A percentile compares a stretch with the other conserved stretches of the same genome.
phyloP scores from a whole-genome alignment of 139 green algal species.

The Gonium pectorale region DNA sequence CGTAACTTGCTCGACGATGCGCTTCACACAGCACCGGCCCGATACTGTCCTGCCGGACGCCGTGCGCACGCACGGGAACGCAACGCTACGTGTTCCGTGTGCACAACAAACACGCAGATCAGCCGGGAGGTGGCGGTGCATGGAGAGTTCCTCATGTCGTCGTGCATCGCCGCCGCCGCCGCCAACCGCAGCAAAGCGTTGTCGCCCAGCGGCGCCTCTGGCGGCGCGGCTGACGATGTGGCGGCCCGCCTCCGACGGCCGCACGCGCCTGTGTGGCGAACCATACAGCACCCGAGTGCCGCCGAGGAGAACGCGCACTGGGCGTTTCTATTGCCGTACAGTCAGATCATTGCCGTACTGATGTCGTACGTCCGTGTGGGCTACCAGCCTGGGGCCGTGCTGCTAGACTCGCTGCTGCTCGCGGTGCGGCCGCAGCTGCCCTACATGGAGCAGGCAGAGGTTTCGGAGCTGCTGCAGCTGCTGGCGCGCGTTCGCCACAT shows the following conservation, averaged over 20 bases:
- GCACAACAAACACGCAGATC: too few species aligned
- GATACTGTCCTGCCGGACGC: too few species aligned
- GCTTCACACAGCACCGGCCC: too few species aligned
- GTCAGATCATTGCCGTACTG: neutral
- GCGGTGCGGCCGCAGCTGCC: neutral
- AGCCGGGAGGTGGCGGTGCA: constrained; percentile 1
- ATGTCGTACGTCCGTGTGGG: neutral
- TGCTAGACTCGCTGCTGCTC: constrained; percentile 18
- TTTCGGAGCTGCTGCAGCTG: constrained; percentile 15
- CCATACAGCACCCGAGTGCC: neutral
- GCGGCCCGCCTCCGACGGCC: neutral
- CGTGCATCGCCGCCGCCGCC: too few species aligned
- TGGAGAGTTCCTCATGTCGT: too few species aligned
- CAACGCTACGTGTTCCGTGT: too few species aligned
- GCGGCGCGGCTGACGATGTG: neutral
- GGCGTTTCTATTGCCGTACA: neutral
- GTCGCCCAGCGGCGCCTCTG: neutral
- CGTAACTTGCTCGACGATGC: too few species aligned
- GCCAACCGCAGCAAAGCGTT: too few species aligned
- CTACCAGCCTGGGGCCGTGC: neutral
- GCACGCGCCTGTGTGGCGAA: neutral
- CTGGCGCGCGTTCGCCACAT: constrained; percentile 21
- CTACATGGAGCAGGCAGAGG: neutral
- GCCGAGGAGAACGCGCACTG: neutral
- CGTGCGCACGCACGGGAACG: too few species aligned